A percentile compares a stretch with the other conserved stretches of the same genome.
Conservation (phyloP, 2,329 filamentous ascomycete species). For the Cladosporium velox region DNA sequence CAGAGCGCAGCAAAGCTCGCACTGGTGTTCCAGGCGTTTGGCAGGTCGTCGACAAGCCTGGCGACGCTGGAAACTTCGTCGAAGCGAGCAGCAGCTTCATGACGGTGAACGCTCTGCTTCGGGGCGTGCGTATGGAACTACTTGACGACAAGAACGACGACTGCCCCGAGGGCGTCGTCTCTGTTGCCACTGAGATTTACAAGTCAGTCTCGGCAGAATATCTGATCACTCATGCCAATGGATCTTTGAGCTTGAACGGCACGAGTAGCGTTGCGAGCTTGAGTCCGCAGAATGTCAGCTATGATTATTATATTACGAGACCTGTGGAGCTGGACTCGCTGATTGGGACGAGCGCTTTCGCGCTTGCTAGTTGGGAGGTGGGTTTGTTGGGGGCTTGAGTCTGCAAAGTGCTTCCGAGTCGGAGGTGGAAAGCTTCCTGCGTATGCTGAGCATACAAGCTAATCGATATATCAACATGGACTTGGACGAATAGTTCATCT, state of each 20-base stretch:
- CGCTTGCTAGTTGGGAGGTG: conserved; percentile 43
- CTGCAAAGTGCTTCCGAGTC: background rate
- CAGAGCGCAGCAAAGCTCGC: conserved; percentile 35
- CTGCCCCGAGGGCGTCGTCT: conserved; percentile 31
- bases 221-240: conserved; percentile 50
- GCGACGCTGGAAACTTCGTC: conserved; percentile 57
- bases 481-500: background rate
- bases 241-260: conserved; percentile 43
- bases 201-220: conserved; percentile 47
- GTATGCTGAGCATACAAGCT: background rate
- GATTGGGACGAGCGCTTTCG: conserved; percentile 45
- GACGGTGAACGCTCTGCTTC: conserved; percentile 57
- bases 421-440: background rate
- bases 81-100: conserved; percentile 62
- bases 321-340: conserved; percentile 43
- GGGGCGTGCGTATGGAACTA: conserved; percentile 46
- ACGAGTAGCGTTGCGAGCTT: conserved; percentile 56
- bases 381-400: conserved; percentile 12
- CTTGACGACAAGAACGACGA: conserved; percentile 26
- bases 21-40: conserved; percentile 51
- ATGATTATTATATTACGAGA: conserved; percentile 50
- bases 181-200: conserved; percentile 44
- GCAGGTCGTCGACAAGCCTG: conserved; percentile 56
- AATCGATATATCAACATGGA: background rate
- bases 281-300: conserved; percentile 49